Evolutionary conservation across 192 early-diverging fungal species (phyloP).

Genomic region (Coemansia sp.): DNA sequence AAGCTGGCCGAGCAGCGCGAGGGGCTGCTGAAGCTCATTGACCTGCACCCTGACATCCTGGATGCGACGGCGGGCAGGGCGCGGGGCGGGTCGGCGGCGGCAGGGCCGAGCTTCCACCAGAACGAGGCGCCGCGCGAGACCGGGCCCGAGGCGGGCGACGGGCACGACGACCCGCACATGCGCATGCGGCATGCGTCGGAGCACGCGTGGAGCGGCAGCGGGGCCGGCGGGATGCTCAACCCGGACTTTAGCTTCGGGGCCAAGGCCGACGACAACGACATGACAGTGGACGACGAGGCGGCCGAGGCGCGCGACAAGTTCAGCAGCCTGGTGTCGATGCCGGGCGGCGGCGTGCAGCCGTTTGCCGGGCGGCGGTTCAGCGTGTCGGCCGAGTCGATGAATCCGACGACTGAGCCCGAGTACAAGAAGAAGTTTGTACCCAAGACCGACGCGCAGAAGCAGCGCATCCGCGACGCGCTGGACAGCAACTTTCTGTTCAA

Average conservation of each 20-base stretch:
- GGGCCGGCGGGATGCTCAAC: conserved; percentile 36
- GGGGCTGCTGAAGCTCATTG: conserved; percentile 40
- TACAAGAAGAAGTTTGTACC: conserved; percentile 84
- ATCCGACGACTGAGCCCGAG: conserved; percentile 71
- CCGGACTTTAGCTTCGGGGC: conserved; percentile 53
- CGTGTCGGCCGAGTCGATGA: conserved; percentile 95
- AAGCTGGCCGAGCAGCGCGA: conserved; percentile 79
- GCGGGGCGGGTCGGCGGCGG: conserved; percentile 4
- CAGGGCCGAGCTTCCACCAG: conserved; percentile 11
- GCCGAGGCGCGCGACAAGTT: conserved; percentile 63
- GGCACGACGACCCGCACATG: conserved; percentile 38
- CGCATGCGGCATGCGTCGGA: conserved; percentile 52
- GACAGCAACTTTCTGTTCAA: conserved; percentile 91
- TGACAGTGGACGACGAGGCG: conserved; percentile 58
- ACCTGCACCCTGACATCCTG: conserved; percentile 45
- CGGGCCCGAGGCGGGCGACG: conserved; percentile 31
- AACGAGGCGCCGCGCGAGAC: conserved; percentile 39
- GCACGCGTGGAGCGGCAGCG: conserved; percentile 39
- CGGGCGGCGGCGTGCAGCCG: conserved; percentile 57
- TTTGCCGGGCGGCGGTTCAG: conserved; percentile 90
- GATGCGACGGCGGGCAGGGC: conserved; percentile 13
- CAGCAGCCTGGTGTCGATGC: conserved; percentile 53
- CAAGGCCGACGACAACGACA: conserved; percentile 48
- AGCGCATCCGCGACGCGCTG: conserved; percentile 78
- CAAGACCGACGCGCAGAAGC: conserved; percentile 80